Base-by-base conservation (phyloP, 1,284 basidiomycete species). In the Tausonia pullulans region DNA sequence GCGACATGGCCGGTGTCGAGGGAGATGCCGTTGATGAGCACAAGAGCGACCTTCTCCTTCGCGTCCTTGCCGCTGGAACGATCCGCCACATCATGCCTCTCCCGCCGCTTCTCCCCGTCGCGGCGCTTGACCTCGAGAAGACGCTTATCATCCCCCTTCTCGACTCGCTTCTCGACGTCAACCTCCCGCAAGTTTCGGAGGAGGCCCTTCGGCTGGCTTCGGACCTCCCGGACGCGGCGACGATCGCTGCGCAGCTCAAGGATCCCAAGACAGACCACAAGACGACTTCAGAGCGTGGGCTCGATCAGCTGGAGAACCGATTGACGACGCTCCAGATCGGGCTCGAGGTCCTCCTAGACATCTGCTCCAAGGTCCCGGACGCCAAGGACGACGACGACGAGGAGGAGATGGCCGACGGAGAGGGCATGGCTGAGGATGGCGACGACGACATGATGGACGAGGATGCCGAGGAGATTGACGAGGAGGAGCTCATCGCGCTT, bases 341-440 rank as follows among this genome's bases (percentile, higher is more conserved):
- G 16, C 79, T 96, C 46, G 92, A 96, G 76, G 83, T 95, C 61
- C 75, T 95, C 69, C 93, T 90, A 0, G 86, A 86, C 45, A 80
- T 83, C n/a, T 94, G 89, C 72, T 94, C 46, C 87, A 90, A 39
- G 89, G 93, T 71, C 83, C 84, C 58, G 79, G 74, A 73, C 53
- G 70, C 67, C 7, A 50, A 82, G 65, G 74, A 78, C 54, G 72
- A 71, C 45, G 70, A 69, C 9, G 72, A 70, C 40, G 74, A 72
- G 52, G 74, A 72, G 62, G 71, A 69, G 16, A 67, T 70, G 58
- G 74, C 72, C 16, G 74, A 72, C 45, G 66, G 57, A 14, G 68
- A 69, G 57, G 70, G 49, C 71, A 71, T 65, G 43, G 41, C 65
- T 14, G 27, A 27, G 27, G 27, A 27, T 27, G 27, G 27, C 27